Percentiles rank a stretch among this genome's conserved stretches.
These are phyloP conservation scores for Gryganskiella cystojenkinii DNA, from an alignment of 192 early-diverging fungal species.

Conservation along the genomic window DNA sequence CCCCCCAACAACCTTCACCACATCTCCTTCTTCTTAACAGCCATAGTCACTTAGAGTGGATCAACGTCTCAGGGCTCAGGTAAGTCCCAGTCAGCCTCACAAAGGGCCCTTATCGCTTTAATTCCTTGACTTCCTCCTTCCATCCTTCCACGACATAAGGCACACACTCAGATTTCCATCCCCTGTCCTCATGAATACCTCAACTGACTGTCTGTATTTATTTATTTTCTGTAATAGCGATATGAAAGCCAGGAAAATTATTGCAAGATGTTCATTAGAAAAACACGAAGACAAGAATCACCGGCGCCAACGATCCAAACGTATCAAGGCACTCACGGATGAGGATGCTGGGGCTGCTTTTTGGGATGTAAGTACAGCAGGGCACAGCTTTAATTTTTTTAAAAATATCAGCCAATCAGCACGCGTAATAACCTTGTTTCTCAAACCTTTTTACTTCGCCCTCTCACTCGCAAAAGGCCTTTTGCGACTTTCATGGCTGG, in stretches of 20 bases:
- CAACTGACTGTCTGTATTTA: too few species aligned
- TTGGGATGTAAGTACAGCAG: conserved; percentile 18
- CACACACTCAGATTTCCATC: conserved; percentile 15
- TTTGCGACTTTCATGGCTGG: conserved; percentile 2
- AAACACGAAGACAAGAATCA: conserved; percentile 1
- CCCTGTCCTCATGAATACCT: conserved; percentile 13
- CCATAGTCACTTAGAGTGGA: conserved; percentile 14
- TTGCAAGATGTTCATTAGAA: background rate
- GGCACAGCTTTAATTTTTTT: conserved; percentile 9
- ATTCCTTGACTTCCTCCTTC: conserved; percentile 9
- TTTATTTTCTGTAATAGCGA: conserved; percentile 15
- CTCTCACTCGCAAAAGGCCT: background rate
- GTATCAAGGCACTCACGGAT: conserved; percentile 16
- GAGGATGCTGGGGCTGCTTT: conserved; percentile 12
- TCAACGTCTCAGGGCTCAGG: conserved; percentile 15
- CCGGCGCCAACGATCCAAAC: conserved; percentile 14
- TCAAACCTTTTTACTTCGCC: conserved; percentile 25
- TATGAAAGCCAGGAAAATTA: conserved; percentile 7
- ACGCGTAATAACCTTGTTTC: conserved; percentile 17
- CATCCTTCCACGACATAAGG: conserved; percentile 5
- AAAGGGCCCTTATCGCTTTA: too few species aligned
- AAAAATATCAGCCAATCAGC: conserved; percentile 20
- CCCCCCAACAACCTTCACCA: conserved; percentile 8
- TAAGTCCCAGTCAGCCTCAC: conserved; percentile 17
- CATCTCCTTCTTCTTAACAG: conserved; percentile 13